These are phyloP conservation scores for Daldinia grandis DNA, from an alignment of 495 filamentous ascomycete genomes.

Conservation along the genomic window DNA sequence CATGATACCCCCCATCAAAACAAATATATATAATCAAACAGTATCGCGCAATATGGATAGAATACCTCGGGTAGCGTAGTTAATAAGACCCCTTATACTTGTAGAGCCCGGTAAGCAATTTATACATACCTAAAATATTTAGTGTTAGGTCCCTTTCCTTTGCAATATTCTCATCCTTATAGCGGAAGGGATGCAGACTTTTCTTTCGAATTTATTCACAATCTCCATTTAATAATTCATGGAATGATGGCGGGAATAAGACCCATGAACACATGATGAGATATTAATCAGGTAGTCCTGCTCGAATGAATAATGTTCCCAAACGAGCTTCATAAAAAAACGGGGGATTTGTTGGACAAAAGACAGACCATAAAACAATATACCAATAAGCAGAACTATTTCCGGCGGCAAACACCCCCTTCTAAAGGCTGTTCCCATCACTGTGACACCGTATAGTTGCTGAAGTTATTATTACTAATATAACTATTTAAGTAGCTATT, in stretches of 20 bases:
- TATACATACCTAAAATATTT: neutral
- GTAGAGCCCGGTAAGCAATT: neutral
- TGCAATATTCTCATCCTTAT: conserved; percentile 48
- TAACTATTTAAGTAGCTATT: too few species aligned
- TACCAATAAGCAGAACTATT: conserved; percentile 8
- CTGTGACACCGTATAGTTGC: too few species aligned
- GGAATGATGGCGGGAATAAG: conserved; percentile 41
- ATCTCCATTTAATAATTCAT: conserved; percentile 45
- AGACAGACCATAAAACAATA: conserved; percentile 38
- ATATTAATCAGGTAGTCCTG: neutral
- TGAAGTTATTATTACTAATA: too few species aligned
- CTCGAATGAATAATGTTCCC: neutral
- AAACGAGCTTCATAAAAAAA: neutral
- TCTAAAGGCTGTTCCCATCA: conserved; percentile 15
- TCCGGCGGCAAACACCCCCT: conserved; percentile 44
- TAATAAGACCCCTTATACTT: neutral
- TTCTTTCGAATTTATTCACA: conserved; percentile 46
- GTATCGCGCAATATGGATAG: neutral
- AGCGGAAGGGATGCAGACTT: conserved; percentile 43
- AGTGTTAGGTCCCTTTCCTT: neutral
- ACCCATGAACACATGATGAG: conserved; percentile 30
- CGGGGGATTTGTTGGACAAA: neutral
- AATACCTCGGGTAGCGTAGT: neutral
- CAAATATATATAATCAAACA: neutral
- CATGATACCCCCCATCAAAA: neutral